phyloP scores from a whole-genome alignment of 257 asterid species.

The Petunia secreta region DNA sequence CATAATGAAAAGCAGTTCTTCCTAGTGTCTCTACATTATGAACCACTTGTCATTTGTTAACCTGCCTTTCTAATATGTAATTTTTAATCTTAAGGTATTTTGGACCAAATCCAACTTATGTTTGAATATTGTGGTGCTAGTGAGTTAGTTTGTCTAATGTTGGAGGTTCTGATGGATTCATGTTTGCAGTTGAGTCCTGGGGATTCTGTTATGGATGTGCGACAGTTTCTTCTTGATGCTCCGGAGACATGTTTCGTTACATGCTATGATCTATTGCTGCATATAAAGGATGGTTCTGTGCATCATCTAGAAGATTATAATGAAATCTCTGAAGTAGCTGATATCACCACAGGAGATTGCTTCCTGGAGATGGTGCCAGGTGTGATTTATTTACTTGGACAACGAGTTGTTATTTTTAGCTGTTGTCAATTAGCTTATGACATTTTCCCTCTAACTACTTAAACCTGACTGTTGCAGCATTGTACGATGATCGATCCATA shows the following conservation, averaged over 20 bases:
- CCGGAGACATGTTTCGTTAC: slow-evolving; percentile 90
- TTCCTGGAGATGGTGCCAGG: slow-evolving; percentile 94
- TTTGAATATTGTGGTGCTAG: neutral
- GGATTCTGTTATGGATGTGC: slow-evolving; percentile 96
- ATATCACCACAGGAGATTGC: slow-evolving; percentile 84
- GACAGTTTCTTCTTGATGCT: slow-evolving; percentile 98
- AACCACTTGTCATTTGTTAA: neutral
- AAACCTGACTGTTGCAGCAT: slow-evolving; percentile 58
- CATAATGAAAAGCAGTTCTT: neutral
- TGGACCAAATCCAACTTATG: neutral
- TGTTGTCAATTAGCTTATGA: neutral
- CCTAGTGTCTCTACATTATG: neutral
- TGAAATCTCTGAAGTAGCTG: slow-evolving; percentile 93
- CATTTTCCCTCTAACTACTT: slow-evolving; percentile 36
- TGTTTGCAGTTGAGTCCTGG: slow-evolving; percentile 92
- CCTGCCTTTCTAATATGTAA: slow-evolving; percentile 10
- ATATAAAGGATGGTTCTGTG: slow-evolving; percentile 70
- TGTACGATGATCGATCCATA: slow-evolving; percentile 94
- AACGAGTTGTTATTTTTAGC: slow-evolving; percentile 3
- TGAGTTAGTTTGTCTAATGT: neutral
- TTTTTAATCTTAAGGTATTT: slow-evolving; percentile 19
- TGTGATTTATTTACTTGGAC: slow-evolving; percentile 34
- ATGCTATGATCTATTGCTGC: slow-evolving; percentile 86
- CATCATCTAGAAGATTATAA: slow-evolving; percentile 91
- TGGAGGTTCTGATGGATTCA: slow-evolving; percentile 32